phyloP scores from a whole-genome alignment of 2,329 filamentous ascomycete species.

The Sclerotinia minor region DNA sequence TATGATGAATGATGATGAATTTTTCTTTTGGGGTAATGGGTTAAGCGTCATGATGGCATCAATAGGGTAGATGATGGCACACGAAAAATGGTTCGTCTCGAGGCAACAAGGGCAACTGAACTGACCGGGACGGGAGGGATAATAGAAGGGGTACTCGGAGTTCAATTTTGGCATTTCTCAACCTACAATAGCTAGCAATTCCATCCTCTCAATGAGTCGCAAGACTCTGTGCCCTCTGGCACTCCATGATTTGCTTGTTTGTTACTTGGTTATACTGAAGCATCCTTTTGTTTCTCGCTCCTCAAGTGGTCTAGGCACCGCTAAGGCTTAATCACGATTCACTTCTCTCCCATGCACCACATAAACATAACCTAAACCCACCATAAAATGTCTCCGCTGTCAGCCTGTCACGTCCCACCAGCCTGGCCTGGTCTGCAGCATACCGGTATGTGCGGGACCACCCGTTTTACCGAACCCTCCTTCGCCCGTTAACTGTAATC shows the following conservation, averaged over 20 bases:
- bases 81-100: constrained; percentile 10
- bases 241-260: constrained; percentile 5
- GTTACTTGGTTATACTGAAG: background rate
- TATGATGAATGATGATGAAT: constrained; percentile 13
- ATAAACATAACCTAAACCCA: background rate
- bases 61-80: constrained; percentile 20
- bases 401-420: constrained; percentile 14
- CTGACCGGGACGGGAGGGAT: background rate
- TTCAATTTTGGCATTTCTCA: background rate
- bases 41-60: background rate
- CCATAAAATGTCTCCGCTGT: constrained; percentile 7
- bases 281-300: background rate
- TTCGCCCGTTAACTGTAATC: background rate
- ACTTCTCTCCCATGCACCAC: background rate
- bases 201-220: constrained; percentile 19
- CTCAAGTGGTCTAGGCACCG: background rate
- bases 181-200: constrained; percentile 19
- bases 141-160: constrained; percentile 17
- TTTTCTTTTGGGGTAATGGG: constrained; percentile 7
- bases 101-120: constrained; percentile 20
- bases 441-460: background rate
- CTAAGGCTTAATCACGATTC: background rate
- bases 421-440: background rate
- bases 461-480: background rate
- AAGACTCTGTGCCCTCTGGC: constrained; percentile 20